A percentile compares a stretch with the other conserved stretches of the same genome.
phyloP scores from a whole-genome alignment of 768 basidiomycete genomes.

The Pilatotrama ljubarskyi region DNA sequence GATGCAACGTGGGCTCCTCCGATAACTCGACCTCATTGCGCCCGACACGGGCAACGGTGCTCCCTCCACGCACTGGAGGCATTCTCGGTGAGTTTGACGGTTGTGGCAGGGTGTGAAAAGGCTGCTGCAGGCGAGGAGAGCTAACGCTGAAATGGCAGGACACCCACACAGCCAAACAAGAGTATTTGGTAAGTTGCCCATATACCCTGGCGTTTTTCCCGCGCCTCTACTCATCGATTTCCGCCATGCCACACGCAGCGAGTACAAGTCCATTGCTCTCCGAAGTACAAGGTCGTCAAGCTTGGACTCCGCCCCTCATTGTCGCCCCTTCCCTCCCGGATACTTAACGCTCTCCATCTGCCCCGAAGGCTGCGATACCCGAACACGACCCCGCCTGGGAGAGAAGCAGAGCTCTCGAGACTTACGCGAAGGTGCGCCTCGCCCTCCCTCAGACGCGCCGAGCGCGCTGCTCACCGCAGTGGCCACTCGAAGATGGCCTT shows the following conservation, averaged over 20 bases:
- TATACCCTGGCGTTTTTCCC: constrained; percentile 1
- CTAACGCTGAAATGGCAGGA: constrained; percentile 5
- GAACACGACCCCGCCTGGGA: background rate
- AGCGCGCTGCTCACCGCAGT: background rate
- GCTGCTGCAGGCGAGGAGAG: background rate
- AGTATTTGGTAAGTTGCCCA: constrained; percentile 11
- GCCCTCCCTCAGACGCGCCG: background rate
- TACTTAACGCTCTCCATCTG: background rate
- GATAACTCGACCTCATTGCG: background rate
- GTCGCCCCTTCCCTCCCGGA: background rate
- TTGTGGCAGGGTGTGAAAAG: background rate
- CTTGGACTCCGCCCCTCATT: background rate
- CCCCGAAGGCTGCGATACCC: background rate
- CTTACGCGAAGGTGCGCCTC: background rate
- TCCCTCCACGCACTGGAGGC: background rate
- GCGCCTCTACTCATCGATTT: constrained; percentile 11
- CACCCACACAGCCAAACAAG: constrained; percentile 19
- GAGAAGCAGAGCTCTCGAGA: background rate
- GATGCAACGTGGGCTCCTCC: constrained; percentile 1
- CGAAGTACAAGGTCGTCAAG: constrained; percentile 6
- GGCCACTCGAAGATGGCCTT: background rate
- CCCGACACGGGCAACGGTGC: background rate
- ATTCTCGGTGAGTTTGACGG: constrained; percentile 1
- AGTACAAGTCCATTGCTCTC: constrained; percentile 1
- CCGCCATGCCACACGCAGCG: constrained; percentile 13